Conservation (phyloP, 1,284 basidiomycete species). For the Austropuccinia psidii region DNA sequence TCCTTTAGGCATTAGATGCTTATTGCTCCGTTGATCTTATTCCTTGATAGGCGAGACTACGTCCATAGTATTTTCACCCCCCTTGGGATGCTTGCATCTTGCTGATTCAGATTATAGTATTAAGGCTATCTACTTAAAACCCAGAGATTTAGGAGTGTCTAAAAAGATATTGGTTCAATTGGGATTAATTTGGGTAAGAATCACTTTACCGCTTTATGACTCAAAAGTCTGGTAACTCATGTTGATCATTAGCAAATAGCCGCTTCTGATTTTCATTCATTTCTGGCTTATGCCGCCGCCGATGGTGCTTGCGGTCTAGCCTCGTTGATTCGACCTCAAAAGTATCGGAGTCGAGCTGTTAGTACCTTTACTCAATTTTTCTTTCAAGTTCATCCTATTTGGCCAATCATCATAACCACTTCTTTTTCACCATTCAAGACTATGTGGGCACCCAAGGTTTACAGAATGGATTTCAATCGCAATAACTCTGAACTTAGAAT, state of each 20-base stretch:
- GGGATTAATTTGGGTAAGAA: slow-evolving; percentile 20
- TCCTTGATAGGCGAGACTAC: slow-evolving; percentile 22
- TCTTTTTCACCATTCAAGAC: neutral
- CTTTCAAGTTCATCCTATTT: too few relatives aligned
- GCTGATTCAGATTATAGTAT: slow-evolving; percentile 31
- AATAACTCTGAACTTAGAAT: slow-evolving; percentile 65
- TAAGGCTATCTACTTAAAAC: slow-evolving; percentile 22
- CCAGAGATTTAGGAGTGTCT: slow-evolving; percentile 22
- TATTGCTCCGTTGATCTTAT: neutral
- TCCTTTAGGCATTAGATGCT: neutral
- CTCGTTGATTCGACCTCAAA: slow-evolving; percentile 62
- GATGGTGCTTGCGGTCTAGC: slow-evolving; percentile 66
- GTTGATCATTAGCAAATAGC: slow-evolving; percentile 56
- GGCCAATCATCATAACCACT: neutral
- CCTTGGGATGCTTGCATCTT: slow-evolving; percentile 15
- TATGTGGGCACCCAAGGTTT: slow-evolving; percentile 55
- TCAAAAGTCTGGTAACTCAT: neutral
- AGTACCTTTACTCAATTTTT: too few relatives aligned
- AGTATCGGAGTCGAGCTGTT: slow-evolving; percentile 61
- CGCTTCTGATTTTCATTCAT: slow-evolving; percentile 75
- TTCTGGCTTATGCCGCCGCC: slow-evolving; percentile 67
- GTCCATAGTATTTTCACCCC: slow-evolving; percentile 14
- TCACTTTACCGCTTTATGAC: neutral
- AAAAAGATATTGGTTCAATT: slow-evolving; percentile 27
- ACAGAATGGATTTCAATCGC: slow-evolving; percentile 74